A percentile compares a stretch with the other conserved stretches of the same genome.
Evolutionary conservation across 441 rosid genomes (phyloP).

Genomic region (Kokia cookei): DNA sequence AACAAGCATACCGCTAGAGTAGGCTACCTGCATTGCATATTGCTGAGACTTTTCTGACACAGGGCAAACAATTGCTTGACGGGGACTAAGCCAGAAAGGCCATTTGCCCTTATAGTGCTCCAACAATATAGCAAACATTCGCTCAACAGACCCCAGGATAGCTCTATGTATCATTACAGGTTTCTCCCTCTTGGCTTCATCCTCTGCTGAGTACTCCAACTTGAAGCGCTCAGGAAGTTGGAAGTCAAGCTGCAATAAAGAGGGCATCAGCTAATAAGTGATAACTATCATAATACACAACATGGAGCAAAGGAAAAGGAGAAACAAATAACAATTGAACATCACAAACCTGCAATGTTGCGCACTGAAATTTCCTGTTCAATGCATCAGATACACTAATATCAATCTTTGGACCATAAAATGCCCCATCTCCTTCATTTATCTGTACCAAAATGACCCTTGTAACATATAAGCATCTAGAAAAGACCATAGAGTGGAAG

Average conservation of each 20-base stretch:
- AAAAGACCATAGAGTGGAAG: neutral
- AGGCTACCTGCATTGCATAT: slow-evolving; percentile 70
- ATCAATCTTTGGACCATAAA: slow-evolving; percentile 98
- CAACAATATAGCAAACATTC: slow-evolving; percentile 89
- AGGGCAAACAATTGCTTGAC: slow-evolving; percentile 97
- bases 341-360: slow-evolving; percentile 76
- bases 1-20: neutral
- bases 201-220: slow-evolving; percentile 84
- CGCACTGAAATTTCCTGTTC: slow-evolving; percentile 94
- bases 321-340: neutral
- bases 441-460: slow-evolving; percentile 41
- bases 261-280: slow-evolving; percentile 20
- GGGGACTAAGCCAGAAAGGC: slow-evolving; percentile 99
- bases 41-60: slow-evolving; percentile 82
- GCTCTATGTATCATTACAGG: slow-evolving; percentile 99
- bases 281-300: slow-evolving; percentile 7
- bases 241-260: slow-evolving; percentile 87
- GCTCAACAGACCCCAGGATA: slow-evolving; percentile 93
- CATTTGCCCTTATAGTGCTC: slow-evolving; percentile 99
- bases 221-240: slow-evolving; percentile 88
- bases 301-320: neutral
- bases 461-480: slow-evolving; percentile 6
- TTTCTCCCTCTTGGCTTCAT: slow-evolving; percentile 74
- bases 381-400: slow-evolving; percentile 95
- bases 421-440: slow-evolving; percentile 95